Evolutionary conservation across 805 yeast species (phyloP), one percentile per base, ranked within the genome.

Genomic region (Lipomyces starkeyi): DNA sequence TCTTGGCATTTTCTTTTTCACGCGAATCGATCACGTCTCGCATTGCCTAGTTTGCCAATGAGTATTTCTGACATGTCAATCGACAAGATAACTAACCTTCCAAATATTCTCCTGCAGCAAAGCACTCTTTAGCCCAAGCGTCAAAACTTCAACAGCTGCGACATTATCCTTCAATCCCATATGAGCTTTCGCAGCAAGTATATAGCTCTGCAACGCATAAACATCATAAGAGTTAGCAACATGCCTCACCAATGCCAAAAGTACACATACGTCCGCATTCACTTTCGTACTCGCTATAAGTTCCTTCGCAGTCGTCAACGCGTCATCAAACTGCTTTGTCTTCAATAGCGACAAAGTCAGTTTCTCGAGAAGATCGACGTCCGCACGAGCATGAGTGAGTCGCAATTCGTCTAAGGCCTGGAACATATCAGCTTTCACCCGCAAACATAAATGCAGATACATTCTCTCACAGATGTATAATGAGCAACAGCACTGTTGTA

Each of bases 91-190:
- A 17, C 49, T 5, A 43, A 43, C 49, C 49, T 43, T 43, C 49
- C 49, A 43, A 43, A 43, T 43, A n/a, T 43, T n/a, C 22, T 43
- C 49, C 49, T 43, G 49, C 49, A n/a, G 20, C 22, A n/a, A 43
- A 17, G 22, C 49, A 43, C 20, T 43, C 20, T 43, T 43, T 17
- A 43, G 3, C 7, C 49, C 49, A 43, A 43, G 49, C 1, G 22
- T 7, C 22, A 43, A n/a, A n/a, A 43, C 22, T 2, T n/a, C 49
- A 43, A 43, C 49, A n/a, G 49, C 49, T 6, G 49, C 49, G 49
- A 43, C 49, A n/a, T 43, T 43, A n/a, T 43, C 49, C 49, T 43
- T 43, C 49, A 43, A n/a, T 43, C 49, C 49, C 49, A 43, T 43
- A 17, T 43, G 49, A 43, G 49, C 49, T 43, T 43, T 43, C 11